Evolutionary conservation across 129 eudicot species (phyloP), one percentile per base, ranked within the genome.

Genomic region (Deinandra increscens): DNA sequence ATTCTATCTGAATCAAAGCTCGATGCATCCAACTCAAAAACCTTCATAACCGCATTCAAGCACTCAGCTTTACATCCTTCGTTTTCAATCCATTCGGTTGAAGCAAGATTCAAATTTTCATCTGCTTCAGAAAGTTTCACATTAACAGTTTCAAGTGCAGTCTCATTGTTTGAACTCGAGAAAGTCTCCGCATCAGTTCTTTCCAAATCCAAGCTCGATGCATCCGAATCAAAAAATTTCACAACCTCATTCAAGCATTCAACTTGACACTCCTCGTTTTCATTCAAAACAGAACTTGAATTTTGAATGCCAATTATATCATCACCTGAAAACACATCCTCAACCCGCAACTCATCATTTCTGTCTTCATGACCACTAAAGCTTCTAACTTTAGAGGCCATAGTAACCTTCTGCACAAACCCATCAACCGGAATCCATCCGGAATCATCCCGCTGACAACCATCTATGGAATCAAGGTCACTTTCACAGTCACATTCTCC

Each of bases 401-500:
- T 64, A 55, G 15, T 19, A 64, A 78, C 43, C 69, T 74, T 79
- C 71, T 64, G 80, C 42, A 63, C 56, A 54, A 50, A 29, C 64
- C 67, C 82, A 71, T 50, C 41, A 75, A 53, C 58, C 0, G 81
- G 82, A 48, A 36, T 36, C 6, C 39, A 36, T 36, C 39, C 39
- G 7, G 39, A 36, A 36, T 6, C 39, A 36, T 36, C 39, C 6
- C 6, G 5, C 39, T 7, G 39, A 7, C 39, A 36, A 36, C 39
- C 39, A 36, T 82, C 90, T 46, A 38, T 62, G 43, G 39, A 82
- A 78, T 71, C 39, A 58, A 2, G 6, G 5, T 58, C 75, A 61
- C 11, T 13, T 3, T 26, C 75, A 61, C 84, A 78, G 63, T 84
- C 88, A 62, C 77, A 67, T 23, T 82, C 94, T 20, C 83, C 72